A percentile compares a stretch with the other conserved stretches of the same genome.
Conservation (phyloP, 257 asterid genomes). For the Voacanga thouarsii region DNA sequence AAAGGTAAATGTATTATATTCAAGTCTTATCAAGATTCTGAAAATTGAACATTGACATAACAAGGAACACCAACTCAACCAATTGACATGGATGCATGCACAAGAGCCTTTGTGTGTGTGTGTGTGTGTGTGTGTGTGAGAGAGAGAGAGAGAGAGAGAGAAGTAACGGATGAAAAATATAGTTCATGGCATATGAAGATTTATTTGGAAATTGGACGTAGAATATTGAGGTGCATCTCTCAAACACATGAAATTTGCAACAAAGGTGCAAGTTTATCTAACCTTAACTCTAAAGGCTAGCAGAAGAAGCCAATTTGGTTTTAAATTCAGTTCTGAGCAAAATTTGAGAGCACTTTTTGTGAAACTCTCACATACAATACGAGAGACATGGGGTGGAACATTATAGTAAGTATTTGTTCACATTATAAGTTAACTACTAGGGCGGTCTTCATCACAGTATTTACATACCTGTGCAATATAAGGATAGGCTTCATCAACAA, state of each 20-base stretch:
- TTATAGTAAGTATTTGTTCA: not conserved
- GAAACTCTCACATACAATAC: not conserved
- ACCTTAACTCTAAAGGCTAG: not conserved
- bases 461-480: conserved; percentile 87
- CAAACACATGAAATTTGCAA: not conserved
- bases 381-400: not conserved
- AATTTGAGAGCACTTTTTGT: not conserved
- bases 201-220: not conserved
- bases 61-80: not conserved
- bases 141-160: not conserved
- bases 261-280: not conserved
- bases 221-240: not conserved
- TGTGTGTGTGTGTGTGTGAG: not conserved
- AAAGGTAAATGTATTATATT: conserved; percentile 3
- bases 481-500: conserved; percentile 99
- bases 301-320: not conserved
- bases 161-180: not conserved
- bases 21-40: not conserved
- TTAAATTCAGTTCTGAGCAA: not conserved
- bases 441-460: not conserved
- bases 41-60: not conserved
- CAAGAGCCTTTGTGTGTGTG: not conserved
- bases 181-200: not conserved
- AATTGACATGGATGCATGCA: not conserved
- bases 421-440: not conserved